Evolutionary conservation across 148 eudicot genomes (phyloP).

Genomic region (Silene latifolia): DNA sequence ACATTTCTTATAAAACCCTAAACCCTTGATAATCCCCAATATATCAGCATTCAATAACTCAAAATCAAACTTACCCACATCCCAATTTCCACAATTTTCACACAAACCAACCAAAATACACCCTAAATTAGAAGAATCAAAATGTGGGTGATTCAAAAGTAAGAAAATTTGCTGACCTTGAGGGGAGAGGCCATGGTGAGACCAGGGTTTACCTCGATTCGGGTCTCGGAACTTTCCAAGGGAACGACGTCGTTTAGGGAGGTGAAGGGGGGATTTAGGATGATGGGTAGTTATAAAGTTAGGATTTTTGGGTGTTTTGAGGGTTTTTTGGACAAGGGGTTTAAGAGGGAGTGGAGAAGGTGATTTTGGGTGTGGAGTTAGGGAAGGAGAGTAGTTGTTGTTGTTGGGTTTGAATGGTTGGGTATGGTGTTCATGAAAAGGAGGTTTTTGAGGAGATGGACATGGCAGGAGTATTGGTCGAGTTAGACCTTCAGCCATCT

Average conservation of each 20-base stretch:
- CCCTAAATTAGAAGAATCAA: constrained; percentile 36
- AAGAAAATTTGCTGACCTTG: constrained; percentile 58
- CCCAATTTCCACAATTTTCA: constrained; percentile 10
- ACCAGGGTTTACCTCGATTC: constrained; percentile 83
- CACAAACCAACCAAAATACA: constrained; percentile 33
- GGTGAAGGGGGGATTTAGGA: constrained; percentile 21
- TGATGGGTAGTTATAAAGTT: constrained; percentile 14
- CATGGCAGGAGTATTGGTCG: constrained; percentile 50
- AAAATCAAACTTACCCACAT: constrained; percentile 18
- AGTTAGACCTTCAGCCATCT: constrained; percentile 68
- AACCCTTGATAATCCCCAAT: constrained; percentile 67
- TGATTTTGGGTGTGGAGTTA: constrained; percentile 13
- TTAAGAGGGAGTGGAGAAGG: constrained; percentile 25
- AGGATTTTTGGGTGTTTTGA: constrained; percentile 25
- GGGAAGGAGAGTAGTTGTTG: constrained; percentile 10
- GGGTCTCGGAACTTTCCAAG: constrained; percentile 63
- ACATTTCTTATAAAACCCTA: constrained; percentile 58
- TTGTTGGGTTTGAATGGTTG: constrained; percentile 2
- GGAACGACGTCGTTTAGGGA: constrained; percentile 42
- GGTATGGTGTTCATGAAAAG: constrained; percentile 32
- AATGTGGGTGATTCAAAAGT: constrained; percentile 42
- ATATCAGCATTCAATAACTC: constrained; percentile 44
- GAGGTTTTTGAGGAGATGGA: constrained; percentile 59
- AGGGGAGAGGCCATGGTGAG: constrained; percentile 49
- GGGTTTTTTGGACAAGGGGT: constrained; percentile 42